A percentile compares a stretch with the other conserved stretches of the same genome.
These are phyloP conservation scores for Cystodermella granulosa DNA, from an alignment of 1,284 basidiomycete genomes.

Conservation along the genomic window DNA sequence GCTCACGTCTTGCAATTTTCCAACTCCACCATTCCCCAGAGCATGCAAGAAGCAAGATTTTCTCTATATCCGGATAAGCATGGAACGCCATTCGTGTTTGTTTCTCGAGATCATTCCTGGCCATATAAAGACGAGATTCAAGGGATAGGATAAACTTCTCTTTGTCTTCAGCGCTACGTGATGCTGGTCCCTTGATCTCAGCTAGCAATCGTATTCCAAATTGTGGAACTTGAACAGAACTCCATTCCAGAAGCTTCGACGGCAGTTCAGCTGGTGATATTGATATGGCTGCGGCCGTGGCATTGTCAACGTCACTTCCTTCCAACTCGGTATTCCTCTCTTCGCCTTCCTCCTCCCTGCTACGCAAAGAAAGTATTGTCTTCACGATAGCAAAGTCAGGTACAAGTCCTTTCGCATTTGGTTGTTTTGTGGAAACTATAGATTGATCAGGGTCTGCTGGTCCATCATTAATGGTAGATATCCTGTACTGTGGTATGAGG, in stretches of 20 bases:
- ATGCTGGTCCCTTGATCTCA: neutral
- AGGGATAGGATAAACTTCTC: neutral
- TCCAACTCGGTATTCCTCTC: no score
- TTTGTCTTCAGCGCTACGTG: neutral
- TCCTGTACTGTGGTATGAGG: neutral
- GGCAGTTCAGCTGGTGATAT: neutral
- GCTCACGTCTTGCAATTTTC: neutral
- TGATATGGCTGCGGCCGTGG: neutral
- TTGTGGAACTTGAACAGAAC: neutral
- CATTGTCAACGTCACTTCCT: no score
- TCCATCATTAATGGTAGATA: neutral
- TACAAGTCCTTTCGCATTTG: neutral
- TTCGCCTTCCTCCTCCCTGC: no score
- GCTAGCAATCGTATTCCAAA: neutral
- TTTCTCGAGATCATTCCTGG: neutral
- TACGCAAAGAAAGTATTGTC: neutral
- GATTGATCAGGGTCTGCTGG: neutral
- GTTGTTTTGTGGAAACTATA: neutral
- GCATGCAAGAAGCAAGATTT: neutral
- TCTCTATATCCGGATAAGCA: neutral
- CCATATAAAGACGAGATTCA: neutral
- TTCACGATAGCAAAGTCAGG: neutral
- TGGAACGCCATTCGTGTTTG: neutral
- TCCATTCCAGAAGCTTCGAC: neutral
- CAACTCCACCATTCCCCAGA: neutral